These are phyloP conservation scores for Phytophthora crassamura DNA, from an alignment of 352 stramenopile genomes.

Conservation along the genomic window DNA sequence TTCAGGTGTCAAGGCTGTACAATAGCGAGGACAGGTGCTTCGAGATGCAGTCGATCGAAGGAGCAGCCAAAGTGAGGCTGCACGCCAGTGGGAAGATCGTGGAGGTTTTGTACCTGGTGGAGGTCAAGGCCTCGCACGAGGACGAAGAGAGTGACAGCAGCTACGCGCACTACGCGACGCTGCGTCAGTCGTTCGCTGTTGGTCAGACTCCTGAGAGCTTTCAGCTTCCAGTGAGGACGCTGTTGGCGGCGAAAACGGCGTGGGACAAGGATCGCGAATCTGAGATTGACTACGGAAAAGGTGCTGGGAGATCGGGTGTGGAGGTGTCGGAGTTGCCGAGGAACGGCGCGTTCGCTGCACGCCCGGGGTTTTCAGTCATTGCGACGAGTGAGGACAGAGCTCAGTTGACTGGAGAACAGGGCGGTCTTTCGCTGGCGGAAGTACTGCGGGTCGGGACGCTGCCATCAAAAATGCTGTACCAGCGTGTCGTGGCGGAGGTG, in stretches of 20 bases:
- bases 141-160: constrained; percentile 16
- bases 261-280: constrained; percentile 27
- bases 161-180: constrained; percentile 45
- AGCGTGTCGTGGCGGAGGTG: constrained; percentile 46
- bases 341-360: constrained; percentile 53
- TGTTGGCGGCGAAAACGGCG: constrained; percentile 40
- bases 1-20: constrained; percentile 37
- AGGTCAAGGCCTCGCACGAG: constrained; percentile 40
- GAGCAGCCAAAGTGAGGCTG: constrained; percentile 51
- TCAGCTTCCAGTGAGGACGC: constrained; percentile 42
- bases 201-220: constrained; percentile 44
- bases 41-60: constrained; percentile 75
- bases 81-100: constrained; percentile 46
- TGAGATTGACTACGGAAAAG: constrained; percentile 33
- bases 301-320: background rate
- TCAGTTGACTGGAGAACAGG: background rate
- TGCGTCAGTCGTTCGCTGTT: constrained; percentile 54
- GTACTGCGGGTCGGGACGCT: constrained; percentile 51
- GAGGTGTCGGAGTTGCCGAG: constrained; percentile 36
- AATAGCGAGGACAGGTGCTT: constrained; percentile 47
- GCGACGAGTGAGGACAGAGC: constrained; percentile 19
- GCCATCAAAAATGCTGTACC: constrained; percentile 48
- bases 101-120: constrained; percentile 44
- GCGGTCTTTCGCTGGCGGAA: constrained; percentile 41
- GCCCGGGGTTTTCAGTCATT: constrained; percentile 58